Base-by-base conservation (phyloP, 768 basidiomycete species). In the Hemileccinum rubropunctum region DNA sequence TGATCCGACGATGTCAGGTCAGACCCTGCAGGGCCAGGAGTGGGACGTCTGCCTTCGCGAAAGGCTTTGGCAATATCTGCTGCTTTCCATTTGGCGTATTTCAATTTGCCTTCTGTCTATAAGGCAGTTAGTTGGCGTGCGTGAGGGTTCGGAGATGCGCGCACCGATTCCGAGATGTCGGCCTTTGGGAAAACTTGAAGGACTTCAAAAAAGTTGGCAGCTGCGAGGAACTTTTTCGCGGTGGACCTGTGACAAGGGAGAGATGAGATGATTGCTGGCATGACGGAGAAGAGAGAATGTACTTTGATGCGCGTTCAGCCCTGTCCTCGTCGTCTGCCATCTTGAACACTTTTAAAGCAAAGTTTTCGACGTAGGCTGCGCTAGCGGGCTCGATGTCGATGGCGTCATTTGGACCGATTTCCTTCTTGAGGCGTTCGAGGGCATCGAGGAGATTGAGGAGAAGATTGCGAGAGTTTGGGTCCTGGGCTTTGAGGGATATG, bases 21-120 rank as follows among this genome's bases (percentile, higher is more conserved):
- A 43, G 67, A 74, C 45, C 77, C 82, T 41, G 88, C 83, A 50
- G 91, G 88, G 2, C 91, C 95, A 2, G 94, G 81, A 2, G 74
- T 71, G 10, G 95, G 94, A 57, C 78, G 82, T 18, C 89, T 80
- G 5, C 97, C 95, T 67, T 98, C 95, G n/a, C 95, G 84, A 63
- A 94, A 80, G 1, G 95, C 94, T 67, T 91, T 98, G 15, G 91
- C 83, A 17, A 98, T 94, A 54, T 97, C 93, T 12, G 88, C 86
- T 33, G 95, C 95, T 67, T 98, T 98, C 95, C 97, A 99, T 67
- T 97, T 92, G 4, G 94, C 82, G 70, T 98, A 99, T 48, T 82
- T 84, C 32, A 95, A 81, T 69, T 97, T 98, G 54, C 88, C 88
- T 58, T 84, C 84, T 54, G 83, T 81, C 91, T 95, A 53, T 9